These are phyloP conservation scores for Parastagonospora avenae DNA, from an alignment of 2,329 filamentous ascomycete genomes.

Conservation along the genomic window DNA sequence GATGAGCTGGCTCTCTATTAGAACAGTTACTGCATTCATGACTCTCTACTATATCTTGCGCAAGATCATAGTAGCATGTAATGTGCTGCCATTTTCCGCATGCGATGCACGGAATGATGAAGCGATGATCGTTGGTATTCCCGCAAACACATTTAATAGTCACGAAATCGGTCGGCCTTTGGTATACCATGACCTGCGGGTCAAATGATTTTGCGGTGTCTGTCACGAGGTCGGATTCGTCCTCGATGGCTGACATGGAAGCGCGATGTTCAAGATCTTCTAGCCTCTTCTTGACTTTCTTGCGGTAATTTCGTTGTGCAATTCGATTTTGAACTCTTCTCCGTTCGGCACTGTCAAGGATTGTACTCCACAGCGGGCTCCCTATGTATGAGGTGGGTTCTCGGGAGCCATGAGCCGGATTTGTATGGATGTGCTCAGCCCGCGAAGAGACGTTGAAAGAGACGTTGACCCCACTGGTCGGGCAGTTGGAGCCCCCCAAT, in stretches of 20 bases:
- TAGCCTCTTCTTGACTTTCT: neutral
- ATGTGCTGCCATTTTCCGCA: slow-evolving; percentile 9
- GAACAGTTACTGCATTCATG: slow-evolving; percentile 4
- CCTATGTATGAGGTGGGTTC: too few relatives aligned
- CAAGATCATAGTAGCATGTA: slow-evolving; percentile 6
- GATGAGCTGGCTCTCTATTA: neutral
- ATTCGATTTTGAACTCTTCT: neutral
- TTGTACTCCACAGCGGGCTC: neutral
- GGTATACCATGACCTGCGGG: neutral
- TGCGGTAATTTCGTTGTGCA: neutral
- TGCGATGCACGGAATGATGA: slow-evolving; percentile 6
- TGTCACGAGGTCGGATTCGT: too few relatives aligned
- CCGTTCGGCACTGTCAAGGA: neutral
- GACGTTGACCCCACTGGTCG: too few relatives aligned
- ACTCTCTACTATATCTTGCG: slow-evolving; percentile 3
- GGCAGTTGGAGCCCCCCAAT: too few relatives aligned
- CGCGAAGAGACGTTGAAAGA: too few relatives aligned
- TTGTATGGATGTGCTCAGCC: too few relatives aligned
- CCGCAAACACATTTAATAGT: slow-evolving; percentile 5
- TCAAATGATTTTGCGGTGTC: too few relatives aligned
- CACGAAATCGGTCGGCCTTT: neutral
- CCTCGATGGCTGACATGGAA: too few relatives aligned
- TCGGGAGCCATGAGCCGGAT: too few relatives aligned
- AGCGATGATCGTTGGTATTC: slow-evolving; percentile 1
- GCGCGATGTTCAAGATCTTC: neutral